Conservation (phyloP, 2,329 filamentous ascomycete species). For the Dissoconium aciculare region DNA sequence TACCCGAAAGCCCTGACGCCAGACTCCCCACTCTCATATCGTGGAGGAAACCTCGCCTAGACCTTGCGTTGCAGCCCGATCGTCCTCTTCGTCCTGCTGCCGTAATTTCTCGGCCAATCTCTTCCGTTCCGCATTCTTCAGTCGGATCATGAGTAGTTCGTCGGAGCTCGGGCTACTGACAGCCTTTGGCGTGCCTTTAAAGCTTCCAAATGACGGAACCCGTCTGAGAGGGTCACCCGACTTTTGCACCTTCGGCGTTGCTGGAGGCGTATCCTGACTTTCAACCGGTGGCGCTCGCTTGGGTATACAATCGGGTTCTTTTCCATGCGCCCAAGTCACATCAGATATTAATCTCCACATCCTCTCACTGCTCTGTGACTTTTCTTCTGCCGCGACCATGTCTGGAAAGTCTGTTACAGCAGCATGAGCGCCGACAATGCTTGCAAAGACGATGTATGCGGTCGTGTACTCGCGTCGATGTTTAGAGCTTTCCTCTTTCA, state of each 20-base stretch:
- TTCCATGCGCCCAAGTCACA: constrained; percentile 40
- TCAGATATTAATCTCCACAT: constrained; percentile 38
- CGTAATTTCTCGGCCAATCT: constrained; percentile 31
- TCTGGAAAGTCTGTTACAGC: constrained; percentile 36
- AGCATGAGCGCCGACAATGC: constrained; percentile 43
- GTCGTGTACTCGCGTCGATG: constrained; percentile 26
- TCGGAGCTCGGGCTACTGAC: constrained; percentile 23
- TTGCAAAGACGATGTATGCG: constrained; percentile 42
- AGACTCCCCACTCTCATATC: too few relatives aligned
- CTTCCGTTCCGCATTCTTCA: constrained; percentile 32
- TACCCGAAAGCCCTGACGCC: too few relatives aligned
- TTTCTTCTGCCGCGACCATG: constrained; percentile 2
- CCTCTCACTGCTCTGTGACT: constrained; percentile 10
- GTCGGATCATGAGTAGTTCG: constrained; percentile 31
- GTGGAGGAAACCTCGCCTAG: too few relatives aligned
- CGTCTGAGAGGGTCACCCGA: constrained; percentile 21
- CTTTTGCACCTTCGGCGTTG: constrained; percentile 11
- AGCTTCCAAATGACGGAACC: constrained; percentile 31
- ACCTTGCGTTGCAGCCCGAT: too few relatives aligned
- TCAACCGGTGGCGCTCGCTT: constrained; percentile 7
- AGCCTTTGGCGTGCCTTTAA: constrained; percentile 20
- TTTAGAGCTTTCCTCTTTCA: constrained; percentile 19
- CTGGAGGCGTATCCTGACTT: constrained; percentile 19
- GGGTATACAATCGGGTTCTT: constrained; percentile 34
- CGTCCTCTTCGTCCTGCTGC: constrained; percentile 22